Evolutionary conservation across 495 filamentous ascomycete genomes (phyloP), one percentile per base, ranked within the genome.

Genomic region (Sphaerosporella brunnea): DNA sequence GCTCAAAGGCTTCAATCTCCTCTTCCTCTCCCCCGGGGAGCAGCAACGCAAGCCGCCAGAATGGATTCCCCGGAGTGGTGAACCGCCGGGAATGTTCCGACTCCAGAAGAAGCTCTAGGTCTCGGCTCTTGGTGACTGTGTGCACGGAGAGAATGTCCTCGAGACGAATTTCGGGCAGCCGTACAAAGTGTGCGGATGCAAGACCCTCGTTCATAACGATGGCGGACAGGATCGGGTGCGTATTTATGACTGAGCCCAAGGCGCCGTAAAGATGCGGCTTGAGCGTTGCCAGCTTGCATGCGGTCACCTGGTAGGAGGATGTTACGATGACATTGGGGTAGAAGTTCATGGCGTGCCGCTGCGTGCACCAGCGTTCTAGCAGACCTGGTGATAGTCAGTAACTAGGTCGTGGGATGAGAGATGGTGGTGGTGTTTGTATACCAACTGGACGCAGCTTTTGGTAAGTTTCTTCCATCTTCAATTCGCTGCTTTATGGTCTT

Each of bases 311-410:
- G 49, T 72, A 73, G 9, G 52, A 60, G 8, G 65, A 66, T 23
- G 67, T 52, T 4, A 65, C 43, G 0, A 49, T 62, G 21, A 69
- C 64, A 43, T 70, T 72, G 43, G 59, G 48, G 48, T 72, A 73
- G 39, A 69, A 67, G n/a, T 56, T 48, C 0, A 69, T 43, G 11
- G 63, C 54, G 38, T 72, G 66, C 10, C 68, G 62, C 15, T 59
- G 47, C 0, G 66, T 69, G 13, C 63, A 69, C 56, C 58, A 69
- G 40, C 60, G 61, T 55, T 73, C 68, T 45, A 69, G 47, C 16
- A 32, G 40, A 23, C 69, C 69, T 69, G 5, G 7, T 5, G 5
- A 5, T 13, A 5, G 13, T 32, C 28, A 32, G 28, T 13, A 32
- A 5, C 28, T 32, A 5, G 28, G n/a, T n/a, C n/a, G n/a, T n/a